These are phyloP conservation scores for Chaetomium sp. DNA, from an alignment of 2,329 filamentous ascomycete species.

Conservation along the genomic window DNA sequence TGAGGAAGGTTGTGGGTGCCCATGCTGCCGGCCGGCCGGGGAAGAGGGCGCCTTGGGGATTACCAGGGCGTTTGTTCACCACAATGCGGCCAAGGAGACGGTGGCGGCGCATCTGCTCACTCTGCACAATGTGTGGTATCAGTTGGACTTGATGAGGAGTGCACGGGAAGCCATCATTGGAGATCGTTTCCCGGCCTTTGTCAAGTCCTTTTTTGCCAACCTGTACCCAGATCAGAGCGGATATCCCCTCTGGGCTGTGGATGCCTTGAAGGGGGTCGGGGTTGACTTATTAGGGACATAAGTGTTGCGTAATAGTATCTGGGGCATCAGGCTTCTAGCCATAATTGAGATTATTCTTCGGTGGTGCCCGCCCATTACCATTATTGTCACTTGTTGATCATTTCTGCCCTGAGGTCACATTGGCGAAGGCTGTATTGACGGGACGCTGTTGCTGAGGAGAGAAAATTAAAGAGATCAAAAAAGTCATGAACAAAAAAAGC, in stretches of 20 bases:
- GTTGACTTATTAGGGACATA: slow-evolving; percentile 57
- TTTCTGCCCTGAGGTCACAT: too few species aligned
- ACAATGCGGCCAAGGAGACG: slow-evolving; percentile 90
- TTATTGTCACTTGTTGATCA: too few species aligned
- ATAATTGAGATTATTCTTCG: too few species aligned
- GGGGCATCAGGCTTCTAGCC: not conserved
- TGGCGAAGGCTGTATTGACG: too few species aligned
- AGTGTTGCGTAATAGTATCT: not conserved
- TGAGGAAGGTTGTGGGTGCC: slow-evolving; percentile 75
- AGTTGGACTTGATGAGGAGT: slow-evolving; percentile 74
- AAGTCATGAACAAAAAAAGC: too few species aligned
- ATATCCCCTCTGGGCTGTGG: slow-evolving; percentile 80
- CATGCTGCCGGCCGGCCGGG: slow-evolving; percentile 61
- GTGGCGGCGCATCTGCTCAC: slow-evolving; percentile 79
- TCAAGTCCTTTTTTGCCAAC: slow-evolving; percentile 69
- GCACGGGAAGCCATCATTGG: slow-evolving; percentile 72
- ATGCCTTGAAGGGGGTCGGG: slow-evolving; percentile 70
- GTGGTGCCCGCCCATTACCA: too few species aligned
- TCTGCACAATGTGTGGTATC: slow-evolving; percentile 93
- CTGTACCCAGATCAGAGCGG: slow-evolving; percentile 60
- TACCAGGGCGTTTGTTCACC: slow-evolving; percentile 83
- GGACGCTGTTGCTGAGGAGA: too few species aligned
- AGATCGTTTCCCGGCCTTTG: slow-evolving; percentile 71
- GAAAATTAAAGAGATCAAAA: too few species aligned
- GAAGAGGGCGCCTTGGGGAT: slow-evolving; percentile 67